Conservation (phyloP, 2,329 filamentous ascomycete genomes). For the Neonectria coccinea region DNA sequence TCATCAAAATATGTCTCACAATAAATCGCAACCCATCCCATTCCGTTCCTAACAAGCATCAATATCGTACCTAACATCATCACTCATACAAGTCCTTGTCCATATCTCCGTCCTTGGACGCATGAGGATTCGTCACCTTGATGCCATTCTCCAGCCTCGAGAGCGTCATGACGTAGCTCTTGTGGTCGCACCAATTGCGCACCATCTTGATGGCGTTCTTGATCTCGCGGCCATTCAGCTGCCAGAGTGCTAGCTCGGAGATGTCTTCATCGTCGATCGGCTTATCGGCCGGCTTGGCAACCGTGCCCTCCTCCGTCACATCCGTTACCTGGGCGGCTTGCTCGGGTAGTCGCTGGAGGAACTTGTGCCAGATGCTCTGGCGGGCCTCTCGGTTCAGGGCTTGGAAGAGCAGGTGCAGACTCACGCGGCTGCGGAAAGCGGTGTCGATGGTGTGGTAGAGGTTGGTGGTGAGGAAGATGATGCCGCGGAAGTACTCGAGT, state of each 20-base stretch:
- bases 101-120: conserved; percentile 49
- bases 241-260: conserved; percentile 53
- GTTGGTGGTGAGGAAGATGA: conserved; percentile 61
- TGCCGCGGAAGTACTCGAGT: conserved; percentile 59
- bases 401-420: conserved; percentile 60
- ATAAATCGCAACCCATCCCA: background rate
- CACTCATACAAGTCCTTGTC: conserved; percentile 47
- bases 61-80: background rate
- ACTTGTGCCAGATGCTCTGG: conserved; percentile 59
- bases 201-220: conserved; percentile 62
- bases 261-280: conserved; percentile 52
- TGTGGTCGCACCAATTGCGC: conserved; percentile 58
- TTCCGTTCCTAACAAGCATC: background rate
- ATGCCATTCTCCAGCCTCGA: conserved; percentile 59
- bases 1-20: background rate
- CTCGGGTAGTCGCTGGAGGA: conserved; percentile 53
- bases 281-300: conserved; percentile 14
- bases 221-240: conserved; percentile 60
- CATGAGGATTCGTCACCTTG: conserved; percentile 58
- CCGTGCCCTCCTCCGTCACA: conserved; percentile 9
- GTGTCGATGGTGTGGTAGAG: conserved; percentile 56
- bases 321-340: conserved; percentile 21
- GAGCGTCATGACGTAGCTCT: conserved; percentile 57
- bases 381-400: conserved; percentile 54
- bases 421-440: conserved; percentile 60